phyloP scores from a whole-genome alignment of 2,329 filamentous ascomycete species.

The Ophiostoma tasmaniense region DNA sequence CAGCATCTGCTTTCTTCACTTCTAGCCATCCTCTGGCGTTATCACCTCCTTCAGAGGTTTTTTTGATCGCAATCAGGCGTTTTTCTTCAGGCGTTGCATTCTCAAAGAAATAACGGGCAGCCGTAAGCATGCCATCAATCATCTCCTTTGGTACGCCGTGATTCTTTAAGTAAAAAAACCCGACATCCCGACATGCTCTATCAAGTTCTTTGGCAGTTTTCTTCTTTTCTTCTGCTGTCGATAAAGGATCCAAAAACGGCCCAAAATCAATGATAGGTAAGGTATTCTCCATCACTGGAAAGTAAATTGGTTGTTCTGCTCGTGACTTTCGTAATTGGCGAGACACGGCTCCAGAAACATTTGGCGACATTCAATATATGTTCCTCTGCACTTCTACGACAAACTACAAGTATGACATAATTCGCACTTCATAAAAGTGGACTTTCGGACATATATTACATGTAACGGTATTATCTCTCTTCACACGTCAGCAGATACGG shows the following conservation, averaged over 20 bases:
- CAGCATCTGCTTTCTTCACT: background rate
- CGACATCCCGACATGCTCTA: background rate
- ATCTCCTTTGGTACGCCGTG: background rate
- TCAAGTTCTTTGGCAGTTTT: background rate
- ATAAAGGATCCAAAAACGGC: background rate
- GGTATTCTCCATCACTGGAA: background rate
- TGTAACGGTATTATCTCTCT: background rate
- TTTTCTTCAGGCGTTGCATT: background rate
- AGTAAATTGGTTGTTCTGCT: background rate
- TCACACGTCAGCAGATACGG: background rate
- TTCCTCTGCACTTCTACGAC: background rate
- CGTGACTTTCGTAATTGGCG: background rate
- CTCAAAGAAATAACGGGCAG: background rate
- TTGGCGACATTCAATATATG: background rate
- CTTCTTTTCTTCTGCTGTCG: background rate
- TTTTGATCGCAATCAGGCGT: background rate
- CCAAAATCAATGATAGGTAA: constrained; percentile 1
- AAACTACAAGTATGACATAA: background rate
- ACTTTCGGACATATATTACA: background rate
- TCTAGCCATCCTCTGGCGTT: background rate
- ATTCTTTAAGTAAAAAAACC: background rate
- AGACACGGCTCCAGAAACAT: background rate
- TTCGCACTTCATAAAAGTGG: too few species aligned
- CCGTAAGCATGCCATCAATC: background rate
- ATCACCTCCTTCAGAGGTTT: background rate